These are phyloP conservation scores for Firmiana major DNA, from an alignment of 345 rosid genomes.

Conservation along the genomic window DNA sequence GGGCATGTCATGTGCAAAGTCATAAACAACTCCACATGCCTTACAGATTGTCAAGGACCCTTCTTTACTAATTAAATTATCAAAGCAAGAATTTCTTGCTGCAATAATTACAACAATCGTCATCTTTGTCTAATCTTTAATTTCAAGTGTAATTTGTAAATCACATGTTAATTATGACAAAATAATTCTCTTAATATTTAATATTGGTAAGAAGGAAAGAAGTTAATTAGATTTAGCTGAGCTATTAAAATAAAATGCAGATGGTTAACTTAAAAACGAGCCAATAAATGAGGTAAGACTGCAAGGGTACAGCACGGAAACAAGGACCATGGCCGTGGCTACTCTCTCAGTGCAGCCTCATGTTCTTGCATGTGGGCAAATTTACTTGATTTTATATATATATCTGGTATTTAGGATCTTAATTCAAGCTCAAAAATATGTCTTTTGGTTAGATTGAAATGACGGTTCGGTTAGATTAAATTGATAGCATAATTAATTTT, in stretches of 20 bases:
- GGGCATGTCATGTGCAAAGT: slow-evolving; percentile 3
- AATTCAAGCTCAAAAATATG: background rate
- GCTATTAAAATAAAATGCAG: too few species aligned
- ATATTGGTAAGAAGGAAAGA: too few species aligned
- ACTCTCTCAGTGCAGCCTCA: background rate
- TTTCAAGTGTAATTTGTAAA: background rate
- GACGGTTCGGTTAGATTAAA: too few species aligned
- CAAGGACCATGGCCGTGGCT: background rate
- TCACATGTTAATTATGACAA: background rate
- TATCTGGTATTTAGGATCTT: background rate
- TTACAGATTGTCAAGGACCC: background rate
- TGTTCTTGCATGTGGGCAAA: slow-evolving; percentile 23
- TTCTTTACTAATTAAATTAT: background rate
- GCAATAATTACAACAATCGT: background rate
- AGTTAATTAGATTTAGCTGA: too few species aligned
- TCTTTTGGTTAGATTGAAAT: too few species aligned
- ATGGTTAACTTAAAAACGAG: too few species aligned
- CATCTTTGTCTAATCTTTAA: background rate
- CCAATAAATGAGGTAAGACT: background rate
- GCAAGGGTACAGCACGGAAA: background rate
- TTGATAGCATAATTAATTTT: too few species aligned
- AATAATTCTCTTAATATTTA: too few species aligned
- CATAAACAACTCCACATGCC: background rate
- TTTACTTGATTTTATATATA: background rate
- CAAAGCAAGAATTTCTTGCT: background rate